A percentile compares a stretch with the other conserved stretches of the same genome.
Conservation (phyloP, 768 basidiomycete genomes). For the Termitomyces sp. region DNA sequence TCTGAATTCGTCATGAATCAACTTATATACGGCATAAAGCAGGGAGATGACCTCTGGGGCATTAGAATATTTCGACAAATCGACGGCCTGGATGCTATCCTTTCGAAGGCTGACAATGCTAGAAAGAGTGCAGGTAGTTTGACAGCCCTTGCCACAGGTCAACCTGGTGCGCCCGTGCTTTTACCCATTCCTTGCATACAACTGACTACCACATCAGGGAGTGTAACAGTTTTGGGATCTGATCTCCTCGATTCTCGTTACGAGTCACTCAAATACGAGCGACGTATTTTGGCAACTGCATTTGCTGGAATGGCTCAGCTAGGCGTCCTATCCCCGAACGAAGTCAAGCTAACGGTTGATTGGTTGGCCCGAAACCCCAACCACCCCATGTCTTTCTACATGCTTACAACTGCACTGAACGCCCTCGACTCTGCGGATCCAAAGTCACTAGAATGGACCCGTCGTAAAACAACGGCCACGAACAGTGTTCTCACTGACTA, state of each 20-base stretch:
- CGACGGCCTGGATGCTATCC: conserved; percentile 47
- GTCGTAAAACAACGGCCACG: conserved; percentile 42
- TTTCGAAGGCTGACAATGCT: conserved; percentile 49
- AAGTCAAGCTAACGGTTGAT: conserved; percentile 60
- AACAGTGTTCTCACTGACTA: conserved; percentile 42
- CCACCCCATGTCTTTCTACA: conserved; percentile 63
- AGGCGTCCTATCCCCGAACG: conserved; percentile 52
- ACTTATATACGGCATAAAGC: conserved; percentile 24
- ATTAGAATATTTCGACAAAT: conserved; percentile 56
- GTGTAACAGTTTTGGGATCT: conserved; percentile 45
- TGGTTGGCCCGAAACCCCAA: conserved; percentile 66
- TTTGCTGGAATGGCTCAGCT: conserved; percentile 59
- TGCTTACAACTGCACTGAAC: conserved; percentile 58
- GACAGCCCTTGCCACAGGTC: conserved; percentile 48
- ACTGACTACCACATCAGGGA: conserved; percentile 24
- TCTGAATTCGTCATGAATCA: conserved; percentile 43
- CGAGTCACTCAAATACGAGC: conserved; percentile 70
- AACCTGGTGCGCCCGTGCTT: conserved; percentile 38
- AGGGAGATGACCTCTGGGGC: conserved; percentile 5
- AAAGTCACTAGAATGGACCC: conserved; percentile 32
- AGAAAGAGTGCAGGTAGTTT: conserved; percentile 59
- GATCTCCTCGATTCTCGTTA: conserved; percentile 64
- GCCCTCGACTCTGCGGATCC: conserved; percentile 66
- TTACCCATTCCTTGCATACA: neutral
- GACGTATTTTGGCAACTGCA: conserved; percentile 59